Conservation (phyloP, 2,329 filamentous ascomycete genomes). For the Cercospora brassicicola region DNA sequence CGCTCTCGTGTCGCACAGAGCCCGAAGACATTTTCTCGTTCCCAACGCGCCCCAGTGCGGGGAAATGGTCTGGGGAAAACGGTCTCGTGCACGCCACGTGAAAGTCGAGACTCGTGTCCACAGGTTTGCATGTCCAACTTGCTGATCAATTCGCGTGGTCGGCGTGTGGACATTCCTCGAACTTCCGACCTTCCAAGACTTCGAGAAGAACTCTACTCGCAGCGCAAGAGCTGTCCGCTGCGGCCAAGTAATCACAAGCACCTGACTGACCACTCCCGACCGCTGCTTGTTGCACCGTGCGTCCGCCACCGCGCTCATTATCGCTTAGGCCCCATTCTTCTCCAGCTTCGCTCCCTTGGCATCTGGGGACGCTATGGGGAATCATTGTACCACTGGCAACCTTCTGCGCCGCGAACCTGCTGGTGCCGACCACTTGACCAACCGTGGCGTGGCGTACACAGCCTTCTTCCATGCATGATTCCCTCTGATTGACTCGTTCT, state of each 20-base stretch:
- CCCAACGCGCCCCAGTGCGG: slow-evolving; percentile 6
- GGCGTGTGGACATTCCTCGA: slow-evolving; percentile 8
- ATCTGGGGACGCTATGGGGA: slow-evolving; percentile 8
- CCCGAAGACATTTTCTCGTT: background rate
- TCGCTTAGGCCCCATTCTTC: slow-evolving; percentile 12
- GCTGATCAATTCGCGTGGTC: background rate
- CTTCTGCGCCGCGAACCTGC: background rate
- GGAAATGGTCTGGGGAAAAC: slow-evolving; percentile 8
- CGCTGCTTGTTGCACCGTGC: background rate
- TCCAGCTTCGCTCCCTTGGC: slow-evolving; percentile 11
- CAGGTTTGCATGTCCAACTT: background rate
- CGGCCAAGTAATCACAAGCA: slow-evolving; percentile 11
- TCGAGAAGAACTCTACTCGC: slow-evolving; percentile 10
- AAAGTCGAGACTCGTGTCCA: slow-evolving; percentile 1
- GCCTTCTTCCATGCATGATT: slow-evolving; percentile 14
- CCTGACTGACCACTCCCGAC: background rate
- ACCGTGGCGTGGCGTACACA: slow-evolving; percentile 1
- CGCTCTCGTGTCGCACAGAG: background rate
- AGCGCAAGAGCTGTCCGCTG: slow-evolving; percentile 7
- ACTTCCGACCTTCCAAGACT: slow-evolving; percentile 18
- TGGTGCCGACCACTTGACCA: background rate
- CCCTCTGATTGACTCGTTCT: slow-evolving; percentile 1
- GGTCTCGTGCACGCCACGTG: slow-evolving; percentile 4
- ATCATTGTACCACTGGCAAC: background rate
- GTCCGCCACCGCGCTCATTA: slow-evolving; percentile 6